Evolutionary conservation across 2,329 filamentous ascomycete genomes (phyloP).

Genomic region (Xylaria sp.): DNA sequence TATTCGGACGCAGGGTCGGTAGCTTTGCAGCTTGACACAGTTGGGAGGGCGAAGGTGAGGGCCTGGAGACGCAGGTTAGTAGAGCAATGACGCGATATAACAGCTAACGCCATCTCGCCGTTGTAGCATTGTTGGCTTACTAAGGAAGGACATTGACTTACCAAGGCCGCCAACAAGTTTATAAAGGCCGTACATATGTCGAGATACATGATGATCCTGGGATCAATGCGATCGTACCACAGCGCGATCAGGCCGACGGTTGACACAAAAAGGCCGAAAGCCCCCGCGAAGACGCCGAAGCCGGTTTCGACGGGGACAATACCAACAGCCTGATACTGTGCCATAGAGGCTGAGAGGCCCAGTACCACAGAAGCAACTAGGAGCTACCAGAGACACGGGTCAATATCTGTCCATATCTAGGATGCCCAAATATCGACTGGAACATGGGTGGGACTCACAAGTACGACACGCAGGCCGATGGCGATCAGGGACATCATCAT

Average conservation of each 20-base stretch:
- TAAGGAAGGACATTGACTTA: neutral
- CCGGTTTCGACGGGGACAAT: constrained; percentile 19
- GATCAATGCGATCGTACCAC: constrained; percentile 14
- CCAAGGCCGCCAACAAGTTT: constrained; percentile 16
- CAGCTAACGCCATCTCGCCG: neutral
- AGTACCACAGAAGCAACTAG: constrained; percentile 9
- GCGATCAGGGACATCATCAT: constrained; percentile 8
- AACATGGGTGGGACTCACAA: constrained; percentile 7
- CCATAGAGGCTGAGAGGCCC: constrained; percentile 21
- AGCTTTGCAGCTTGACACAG: constrained; percentile 16
- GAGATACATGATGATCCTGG: neutral
- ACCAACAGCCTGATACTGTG: constrained; percentile 16
- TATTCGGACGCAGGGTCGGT: neutral
- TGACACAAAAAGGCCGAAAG: constrained; percentile 13
- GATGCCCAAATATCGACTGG: neutral
- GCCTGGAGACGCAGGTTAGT: constrained; percentile 17
- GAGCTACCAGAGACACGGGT: constrained; percentile 18
- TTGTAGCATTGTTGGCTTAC: neutral
- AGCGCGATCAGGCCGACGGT: constrained; percentile 18
- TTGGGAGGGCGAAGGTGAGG: constrained; percentile 9
- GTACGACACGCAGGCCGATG: constrained; percentile 10
- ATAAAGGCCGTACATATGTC: constrained; percentile 5
- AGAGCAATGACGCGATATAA: neutral
- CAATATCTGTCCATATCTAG: neutral
- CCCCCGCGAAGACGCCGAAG: constrained; percentile 19